A percentile compares a stretch with the other conserved stretches of the same genome.
Evolutionary conservation across 2,329 filamentous ascomycete species (phyloP).

Genomic region (Alternaria sp.): DNA sequence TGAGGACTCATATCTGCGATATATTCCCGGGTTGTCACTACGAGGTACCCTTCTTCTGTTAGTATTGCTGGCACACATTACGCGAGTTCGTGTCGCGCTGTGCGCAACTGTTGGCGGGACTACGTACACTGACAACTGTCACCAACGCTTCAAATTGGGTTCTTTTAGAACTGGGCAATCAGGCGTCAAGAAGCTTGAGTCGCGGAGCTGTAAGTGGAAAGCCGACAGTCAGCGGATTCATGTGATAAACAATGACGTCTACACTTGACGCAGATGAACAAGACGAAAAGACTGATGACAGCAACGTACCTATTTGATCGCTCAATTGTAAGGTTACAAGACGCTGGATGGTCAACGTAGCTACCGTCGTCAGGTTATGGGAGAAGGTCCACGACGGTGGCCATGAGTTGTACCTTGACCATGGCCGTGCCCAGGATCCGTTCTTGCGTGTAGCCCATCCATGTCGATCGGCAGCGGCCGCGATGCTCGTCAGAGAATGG

Average conservation of each 20-base stretch:
- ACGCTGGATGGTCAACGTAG: not conserved
- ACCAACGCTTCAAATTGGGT: slow-evolving; percentile 1
- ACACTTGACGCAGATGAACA: slow-evolving; percentile 14
- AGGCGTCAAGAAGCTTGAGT: not conserved
- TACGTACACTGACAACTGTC: slow-evolving; percentile 8
- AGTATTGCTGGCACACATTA: slow-evolving; percentile 1
- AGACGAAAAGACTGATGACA: not conserved
- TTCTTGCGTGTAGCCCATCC: slow-evolving; percentile 21
- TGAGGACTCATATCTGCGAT: slow-evolving; percentile 42
- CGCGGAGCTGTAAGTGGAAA: not conserved
- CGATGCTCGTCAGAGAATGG: slow-evolving; percentile 37
- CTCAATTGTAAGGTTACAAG: not conserved
- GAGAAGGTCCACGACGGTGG: slow-evolving; percentile 20
- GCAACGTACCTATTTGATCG: not conserved
- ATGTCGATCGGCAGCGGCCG: slow-evolving; percentile 24
- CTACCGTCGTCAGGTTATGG: slow-evolving; percentile 12
- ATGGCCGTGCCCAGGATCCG: slow-evolving; percentile 22
- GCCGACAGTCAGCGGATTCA: slow-evolving; percentile 10
- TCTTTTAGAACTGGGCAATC: not conserved
- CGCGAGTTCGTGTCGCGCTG: not conserved
- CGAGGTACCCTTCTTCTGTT: not conserved
- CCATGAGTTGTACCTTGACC: slow-evolving; percentile 28
- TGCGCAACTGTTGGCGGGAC: not conserved
- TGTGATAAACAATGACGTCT: slow-evolving; percentile 29
- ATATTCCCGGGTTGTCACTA: not conserved